Conservation (phyloP, 768 basidiomycete genomes). For the Kwoniella pini region DNA sequence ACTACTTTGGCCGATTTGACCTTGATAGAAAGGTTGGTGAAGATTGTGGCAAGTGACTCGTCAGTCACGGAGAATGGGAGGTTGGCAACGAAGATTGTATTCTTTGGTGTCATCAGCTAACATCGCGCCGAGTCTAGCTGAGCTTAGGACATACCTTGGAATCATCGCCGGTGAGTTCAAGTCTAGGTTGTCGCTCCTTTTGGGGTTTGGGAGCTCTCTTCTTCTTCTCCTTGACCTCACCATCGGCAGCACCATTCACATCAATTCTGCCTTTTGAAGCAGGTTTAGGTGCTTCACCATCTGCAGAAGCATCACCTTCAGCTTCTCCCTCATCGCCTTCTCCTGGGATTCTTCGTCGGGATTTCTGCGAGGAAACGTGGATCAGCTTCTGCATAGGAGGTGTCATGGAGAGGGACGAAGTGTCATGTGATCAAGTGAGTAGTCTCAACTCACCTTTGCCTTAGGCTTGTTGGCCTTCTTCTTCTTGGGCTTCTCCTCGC, state of each 20-base stretch:
- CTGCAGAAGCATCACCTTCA: slow-evolving; percentile 18
- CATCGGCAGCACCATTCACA: slow-evolving; percentile 26
- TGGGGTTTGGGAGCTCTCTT: slow-evolving; percentile 13
- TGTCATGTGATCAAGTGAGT: not conserved
- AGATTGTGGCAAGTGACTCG: slow-evolving; percentile 72
- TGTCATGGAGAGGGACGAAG: too few species aligned
- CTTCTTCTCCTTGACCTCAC: slow-evolving; percentile 31
- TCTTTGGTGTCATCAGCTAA: slow-evolving; percentile 22
- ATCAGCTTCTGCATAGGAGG: too few species aligned
- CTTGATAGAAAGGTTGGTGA: slow-evolving; percentile 79
- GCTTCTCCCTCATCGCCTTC: slow-evolving; percentile 47
- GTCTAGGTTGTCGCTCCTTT: slow-evolving; percentile 24
- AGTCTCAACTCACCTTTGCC: slow-evolving; percentile 20
- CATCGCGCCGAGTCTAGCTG: not conserved
- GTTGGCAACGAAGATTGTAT: slow-evolving; percentile 90
- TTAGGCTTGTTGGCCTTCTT: slow-evolving; percentile 27
- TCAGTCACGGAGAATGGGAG: slow-evolving; percentile 93
- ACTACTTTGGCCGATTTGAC: slow-evolving; percentile 88
- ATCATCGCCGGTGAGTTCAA: slow-evolving; percentile 45
- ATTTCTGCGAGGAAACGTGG: slow-evolving; percentile 10
- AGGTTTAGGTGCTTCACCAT: slow-evolving; percentile 30
- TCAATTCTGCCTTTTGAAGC: slow-evolving; percentile 47
- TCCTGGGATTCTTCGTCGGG: slow-evolving; percentile 48
- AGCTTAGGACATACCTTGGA: slow-evolving; percentile 38
- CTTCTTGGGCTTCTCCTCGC: slow-evolving; percentile 39